A percentile compares a stretch with the other conserved stretches of the same genome.
Conservation (phyloP, 1,139 yeast genomes). For the Pichia sp. region DNA sequence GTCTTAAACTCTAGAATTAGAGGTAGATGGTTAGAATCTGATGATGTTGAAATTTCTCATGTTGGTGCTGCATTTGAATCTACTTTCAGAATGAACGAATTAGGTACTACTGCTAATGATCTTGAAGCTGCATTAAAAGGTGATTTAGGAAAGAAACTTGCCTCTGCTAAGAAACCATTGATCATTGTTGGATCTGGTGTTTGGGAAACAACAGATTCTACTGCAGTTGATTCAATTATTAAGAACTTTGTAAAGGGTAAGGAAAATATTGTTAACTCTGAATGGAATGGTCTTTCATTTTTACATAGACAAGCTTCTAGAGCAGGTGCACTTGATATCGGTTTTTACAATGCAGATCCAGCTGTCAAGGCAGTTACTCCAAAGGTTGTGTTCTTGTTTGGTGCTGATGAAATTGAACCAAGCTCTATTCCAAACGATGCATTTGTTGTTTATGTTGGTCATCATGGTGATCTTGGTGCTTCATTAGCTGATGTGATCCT, state of each 20-base stretch:
- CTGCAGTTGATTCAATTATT: conserved; percentile 53
- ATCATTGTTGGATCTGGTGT: conserved; percentile 81
- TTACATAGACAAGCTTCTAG: conserved; percentile 85
- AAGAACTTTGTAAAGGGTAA: conserved; percentile 57
- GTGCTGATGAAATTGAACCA: conserved; percentile 74
- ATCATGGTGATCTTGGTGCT: conserved; percentile 88
- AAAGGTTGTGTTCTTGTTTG: conserved; percentile 71
- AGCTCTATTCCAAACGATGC: conserved; percentile 76
- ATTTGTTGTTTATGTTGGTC: conserved; percentile 86
- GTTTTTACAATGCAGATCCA: conserved; percentile 53
- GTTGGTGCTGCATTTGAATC: conserved; percentile 76
- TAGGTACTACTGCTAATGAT: conserved; percentile 56
- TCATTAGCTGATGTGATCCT: conserved; percentile 81
- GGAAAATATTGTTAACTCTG: conserved; percentile 56
- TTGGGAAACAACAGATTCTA: conserved; percentile 59
- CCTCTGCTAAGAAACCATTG: conserved; percentile 65
- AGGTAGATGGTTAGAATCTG: conserved; percentile 69
- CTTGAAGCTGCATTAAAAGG: conserved; percentile 59
- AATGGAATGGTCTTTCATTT: conserved; percentile 79
- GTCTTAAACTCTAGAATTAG: conserved; percentile 81
- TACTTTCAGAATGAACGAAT: conserved; percentile 58
- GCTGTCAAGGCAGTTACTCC: conserved; percentile 48
- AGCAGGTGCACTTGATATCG: conserved; percentile 80
- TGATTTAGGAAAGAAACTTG: conserved; percentile 60
- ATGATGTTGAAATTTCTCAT: conserved; percentile 50